Evolutionary conservation across 2,329 filamentous ascomycete genomes (phyloP).

Genomic region (Helotiales sp.): DNA sequence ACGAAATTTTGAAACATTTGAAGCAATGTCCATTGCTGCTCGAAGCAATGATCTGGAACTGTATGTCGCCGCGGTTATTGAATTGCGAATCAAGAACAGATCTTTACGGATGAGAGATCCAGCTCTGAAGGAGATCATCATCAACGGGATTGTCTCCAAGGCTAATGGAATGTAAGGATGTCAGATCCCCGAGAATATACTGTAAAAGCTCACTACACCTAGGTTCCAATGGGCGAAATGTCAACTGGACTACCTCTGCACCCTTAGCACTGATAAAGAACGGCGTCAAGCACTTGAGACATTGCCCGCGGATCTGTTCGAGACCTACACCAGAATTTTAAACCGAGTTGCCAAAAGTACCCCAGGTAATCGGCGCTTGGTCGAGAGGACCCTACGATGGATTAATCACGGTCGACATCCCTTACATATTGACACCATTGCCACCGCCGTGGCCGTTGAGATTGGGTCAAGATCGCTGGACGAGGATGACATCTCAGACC

Average conservation of each 20-base stretch:
- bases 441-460: conserved; percentile 15
- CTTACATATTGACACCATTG: conserved; percentile 3
- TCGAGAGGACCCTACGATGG: conserved; percentile 32
- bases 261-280: conserved; percentile 32
- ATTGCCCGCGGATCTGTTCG: conserved; percentile 33
- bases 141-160: conserved; percentile 19
- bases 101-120: conserved; percentile 20
- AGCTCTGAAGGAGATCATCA: conserved; percentile 24
- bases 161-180: conserved; percentile 31
- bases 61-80: conserved; percentile 29
- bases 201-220: neutral
- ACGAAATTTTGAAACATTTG: conserved; percentile 8
- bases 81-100: conserved; percentile 15
- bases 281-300: conserved; percentile 25
- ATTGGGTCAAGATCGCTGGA: conserved; percentile 32
- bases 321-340: conserved; percentile 41
- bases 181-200: too few species aligned
- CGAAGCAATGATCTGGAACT: conserved; percentile 25
- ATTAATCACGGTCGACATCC: conserved; percentile 20
- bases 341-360: conserved; percentile 33
- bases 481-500: conserved; percentile 28
- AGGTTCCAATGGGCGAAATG: conserved; percentile 32
- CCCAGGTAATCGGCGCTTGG: conserved; percentile 30
- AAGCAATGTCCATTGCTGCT: conserved; percentile 28
- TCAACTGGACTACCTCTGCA: conserved; percentile 30